Percentiles rank a stretch among this genome's conserved stretches.
phyloP scores from a whole-genome alignment of 371 early-diverging fungal species.

The Mortierella sp. region DNA sequence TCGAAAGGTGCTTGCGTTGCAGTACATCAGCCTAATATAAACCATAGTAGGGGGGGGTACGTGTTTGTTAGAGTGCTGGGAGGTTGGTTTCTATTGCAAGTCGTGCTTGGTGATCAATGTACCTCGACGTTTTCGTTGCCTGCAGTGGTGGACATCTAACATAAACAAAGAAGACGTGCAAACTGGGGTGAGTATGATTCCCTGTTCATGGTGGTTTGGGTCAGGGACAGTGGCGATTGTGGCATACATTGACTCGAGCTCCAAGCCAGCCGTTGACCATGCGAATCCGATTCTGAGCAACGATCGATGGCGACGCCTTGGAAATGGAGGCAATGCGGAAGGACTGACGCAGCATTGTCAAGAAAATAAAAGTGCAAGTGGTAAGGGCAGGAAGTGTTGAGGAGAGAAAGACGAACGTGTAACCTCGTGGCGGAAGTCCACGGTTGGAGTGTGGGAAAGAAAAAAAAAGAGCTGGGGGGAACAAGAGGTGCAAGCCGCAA shows the following conservation, averaged over 20 bases:
- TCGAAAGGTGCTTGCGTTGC: constrained; percentile 74
- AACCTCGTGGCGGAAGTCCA: neutral
- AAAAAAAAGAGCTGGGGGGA: neutral
- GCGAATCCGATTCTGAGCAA: constrained; percentile 48
- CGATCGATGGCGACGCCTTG: constrained; percentile 40
- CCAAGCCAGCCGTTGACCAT: constrained; percentile 47
- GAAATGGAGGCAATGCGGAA: constrained; percentile 40
- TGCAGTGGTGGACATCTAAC: constrained; percentile 58
- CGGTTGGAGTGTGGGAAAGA: neutral
- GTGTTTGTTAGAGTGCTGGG: neutral
- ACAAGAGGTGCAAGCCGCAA: neutral
- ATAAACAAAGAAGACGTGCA: neutral
- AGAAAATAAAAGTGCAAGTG: neutral
- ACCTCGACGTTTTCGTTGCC: constrained; percentile 53
- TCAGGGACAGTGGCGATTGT: neutral
- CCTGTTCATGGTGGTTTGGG: no score
- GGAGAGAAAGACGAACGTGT: neutral
- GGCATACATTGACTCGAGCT: constrained; percentile 42
- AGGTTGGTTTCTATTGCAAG: neutral
- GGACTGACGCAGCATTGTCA: constrained; percentile 51
- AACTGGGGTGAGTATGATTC: neutral
- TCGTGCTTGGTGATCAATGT: neutral
- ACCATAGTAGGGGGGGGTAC: neutral
- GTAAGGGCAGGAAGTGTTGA: neutral
- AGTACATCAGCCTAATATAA: constrained; percentile 63